phyloP scores from a whole-genome alignment of 345 rosid species.

The Populus simonii region DNA sequence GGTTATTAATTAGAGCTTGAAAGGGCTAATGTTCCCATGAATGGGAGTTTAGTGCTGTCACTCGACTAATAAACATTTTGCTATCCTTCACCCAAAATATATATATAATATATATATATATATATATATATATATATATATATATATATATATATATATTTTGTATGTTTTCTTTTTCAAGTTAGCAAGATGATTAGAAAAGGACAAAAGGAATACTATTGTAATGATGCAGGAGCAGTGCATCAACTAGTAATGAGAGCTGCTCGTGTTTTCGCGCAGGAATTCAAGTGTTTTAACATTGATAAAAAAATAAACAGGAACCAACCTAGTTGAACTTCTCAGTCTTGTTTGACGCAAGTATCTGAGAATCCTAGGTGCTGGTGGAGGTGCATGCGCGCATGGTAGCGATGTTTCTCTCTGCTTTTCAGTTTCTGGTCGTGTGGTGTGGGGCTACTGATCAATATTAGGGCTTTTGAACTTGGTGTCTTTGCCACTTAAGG shows the following conservation, averaged over 20 bases:
- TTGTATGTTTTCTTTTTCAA: too few relatives aligned
- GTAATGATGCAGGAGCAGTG: conserved; percentile 22
- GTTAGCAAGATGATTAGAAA: too few relatives aligned
- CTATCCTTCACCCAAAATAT: too few relatives aligned
- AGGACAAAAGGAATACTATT: too few relatives aligned
- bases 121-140: too few relatives aligned
- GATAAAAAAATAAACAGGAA: not conserved
- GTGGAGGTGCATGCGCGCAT: conserved; percentile 16
- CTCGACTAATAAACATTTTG: too few relatives aligned
- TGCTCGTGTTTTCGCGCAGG: conserved; percentile 19
- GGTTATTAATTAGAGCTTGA: not conserved
- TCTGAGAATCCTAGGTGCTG: conserved; percentile 22
- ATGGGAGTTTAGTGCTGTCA: not conserved
- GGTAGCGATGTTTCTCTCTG: not conserved
- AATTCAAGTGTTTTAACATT: conserved; percentile 12
- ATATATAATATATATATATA: too few relatives aligned
- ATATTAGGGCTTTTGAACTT: conserved; percentile 9
- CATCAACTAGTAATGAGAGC: conserved; percentile 8
- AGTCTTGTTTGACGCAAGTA: not conserved
- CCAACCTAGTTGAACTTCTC: not conserved
- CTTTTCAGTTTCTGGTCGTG: conserved; percentile 5
- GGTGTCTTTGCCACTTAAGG: not conserved
- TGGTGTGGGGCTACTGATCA: conserved; percentile 15
- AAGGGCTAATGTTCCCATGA: not conserved
- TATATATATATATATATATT: too few relatives aligned